Base-by-base conservation (phyloP, 73 alveolate genomes). In the Loxodes magnus region DNA sequence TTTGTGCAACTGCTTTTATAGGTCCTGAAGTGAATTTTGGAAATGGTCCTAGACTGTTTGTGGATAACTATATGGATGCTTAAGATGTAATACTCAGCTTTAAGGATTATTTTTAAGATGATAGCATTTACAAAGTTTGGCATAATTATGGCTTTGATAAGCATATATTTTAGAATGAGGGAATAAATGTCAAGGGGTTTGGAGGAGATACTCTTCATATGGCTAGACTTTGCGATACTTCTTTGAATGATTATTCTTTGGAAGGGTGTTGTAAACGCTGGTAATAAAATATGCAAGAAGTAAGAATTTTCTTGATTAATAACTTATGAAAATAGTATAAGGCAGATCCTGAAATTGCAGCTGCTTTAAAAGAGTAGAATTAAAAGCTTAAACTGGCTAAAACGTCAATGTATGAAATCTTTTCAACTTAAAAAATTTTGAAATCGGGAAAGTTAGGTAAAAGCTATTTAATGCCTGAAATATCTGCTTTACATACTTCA, bases 1-100 rank as follows among this genome's bases (percentile, higher is more conserved):
- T 87, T 1, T 87, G 93, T 52, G 95, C 93, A 14, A 33, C 94
- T 9, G 81, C 83, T 9, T 88, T 79, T 70, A 44, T 62, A 3
- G 97, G 97, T 4, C 88, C 90, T n/a, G 97, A 88, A 31, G 79
- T 88, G 7, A 78, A 88, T 56, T 88, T 88, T 39, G 97, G 97
- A 2, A 77, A 74, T 56, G 97, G 97, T 0, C 94, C 97, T 3
- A 57, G 89, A 25, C 64, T 88, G 37, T 84, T 80, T 36, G 66
- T 88, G 20, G 95, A 88, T 62, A 84, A 84, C 43, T 83, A 68
- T 62, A 24, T 33, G n/a, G 91, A 75, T 41, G 82, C 89, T n/a
- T 77, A 60, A 15, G 88, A 58, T 5, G 34, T 51, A 21, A 65
- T 87, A 1, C 30, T 35, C 38, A 76, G 50, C 42, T 87, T 87